phyloP scores from a whole-genome alignment of 306 rosid species.

The Lathyrus oleraceus region DNA sequence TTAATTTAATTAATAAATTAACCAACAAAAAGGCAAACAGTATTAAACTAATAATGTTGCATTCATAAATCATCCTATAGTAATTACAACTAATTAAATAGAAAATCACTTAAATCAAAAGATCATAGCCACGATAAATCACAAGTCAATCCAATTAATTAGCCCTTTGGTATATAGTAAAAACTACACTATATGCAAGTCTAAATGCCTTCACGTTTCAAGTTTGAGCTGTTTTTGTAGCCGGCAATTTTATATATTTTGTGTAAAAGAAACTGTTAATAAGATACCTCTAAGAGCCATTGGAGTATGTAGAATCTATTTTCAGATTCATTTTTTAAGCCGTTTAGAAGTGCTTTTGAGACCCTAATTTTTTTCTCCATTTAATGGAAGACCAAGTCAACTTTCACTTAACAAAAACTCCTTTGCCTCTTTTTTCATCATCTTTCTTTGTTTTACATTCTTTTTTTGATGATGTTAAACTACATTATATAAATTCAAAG shows the following conservation, averaged over 20 bases:
- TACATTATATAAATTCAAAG: not conserved
- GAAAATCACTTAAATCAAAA: not conserved
- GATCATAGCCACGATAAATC: not conserved
- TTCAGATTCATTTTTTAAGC: slow-evolving; percentile 35
- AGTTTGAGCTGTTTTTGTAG: slow-evolving; percentile 34
- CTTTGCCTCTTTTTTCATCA: slow-evolving; percentile 24
- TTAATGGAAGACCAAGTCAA: not conserved
- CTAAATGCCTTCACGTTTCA: slow-evolving; percentile 38
- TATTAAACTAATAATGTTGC: slow-evolving; percentile 35
- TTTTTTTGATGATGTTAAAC: not conserved
- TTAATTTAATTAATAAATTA: not conserved
- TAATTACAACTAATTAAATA: not conserved
- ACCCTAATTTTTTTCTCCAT: not conserved
- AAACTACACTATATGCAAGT: slow-evolving; percentile 34
- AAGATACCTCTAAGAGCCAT: slow-evolving; percentile 33
- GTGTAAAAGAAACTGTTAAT: slow-evolving; percentile 4
- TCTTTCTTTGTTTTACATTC: slow-evolving; percentile 8
- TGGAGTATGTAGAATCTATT: slow-evolving; percentile 23
- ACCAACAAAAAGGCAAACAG: slow-evolving; percentile 14
- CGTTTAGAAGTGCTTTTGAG: slow-evolving; percentile 5
- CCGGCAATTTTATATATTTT: slow-evolving; percentile 29
- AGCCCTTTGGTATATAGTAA: slow-evolving; percentile 30
- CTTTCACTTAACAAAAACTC: not conserved
- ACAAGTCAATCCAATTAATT: slow-evolving; percentile 33
- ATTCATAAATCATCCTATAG: slow-evolving; percentile 33